phyloP scores from a whole-genome alignment of 805 yeast genomes.

The Sungouiella thailandica region DNA sequence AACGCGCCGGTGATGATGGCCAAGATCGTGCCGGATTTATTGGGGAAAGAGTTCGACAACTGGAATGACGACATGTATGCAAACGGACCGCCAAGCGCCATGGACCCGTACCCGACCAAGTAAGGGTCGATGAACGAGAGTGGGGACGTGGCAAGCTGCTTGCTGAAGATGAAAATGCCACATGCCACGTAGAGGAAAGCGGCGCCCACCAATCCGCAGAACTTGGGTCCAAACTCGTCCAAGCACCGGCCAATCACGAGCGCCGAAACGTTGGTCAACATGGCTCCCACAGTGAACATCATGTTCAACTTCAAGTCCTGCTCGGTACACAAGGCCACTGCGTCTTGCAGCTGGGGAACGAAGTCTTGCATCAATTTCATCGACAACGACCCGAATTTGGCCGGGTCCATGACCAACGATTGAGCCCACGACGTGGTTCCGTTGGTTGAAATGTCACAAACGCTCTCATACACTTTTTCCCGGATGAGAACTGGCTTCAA shows the following conservation, averaged over 20 bases:
- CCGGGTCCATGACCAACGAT: conserved; percentile 9
- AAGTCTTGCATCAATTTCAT: conserved; percentile 3
- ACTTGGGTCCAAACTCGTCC: conserved; percentile 48
- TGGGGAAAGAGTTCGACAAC: conserved; percentile 52
- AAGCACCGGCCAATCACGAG: conserved; percentile 45
- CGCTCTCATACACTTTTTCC: conserved; percentile 42
- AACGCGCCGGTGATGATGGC: conserved; percentile 56
- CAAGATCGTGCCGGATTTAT: conserved; percentile 46
- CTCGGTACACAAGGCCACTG: conserved; percentile 40
- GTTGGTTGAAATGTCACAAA: conserved; percentile 27
- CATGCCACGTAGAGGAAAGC: conserved; percentile 42
- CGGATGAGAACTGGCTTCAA: conserved; percentile 48
- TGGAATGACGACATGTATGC: conserved; percentile 53
- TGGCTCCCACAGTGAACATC: conserved; percentile 58
- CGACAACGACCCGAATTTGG: conserved; percentile 6
- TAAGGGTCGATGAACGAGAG: conserved; percentile 42
- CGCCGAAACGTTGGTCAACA: conserved; percentile 51
- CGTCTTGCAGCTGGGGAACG: conserved; percentile 14
- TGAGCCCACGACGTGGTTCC: conserved; percentile 10
- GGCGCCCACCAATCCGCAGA: conserved; percentile 51
- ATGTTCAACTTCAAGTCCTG: conserved; percentile 53
- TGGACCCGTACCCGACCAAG: conserved; percentile 43
- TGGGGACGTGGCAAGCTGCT: conserved; percentile 13
- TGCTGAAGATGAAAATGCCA: conserved; percentile 40
- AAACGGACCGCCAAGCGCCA: conserved; percentile 59